phyloP scores from a whole-genome alignment of 2,329 filamentous ascomycete species.

The Beauveria sp. region DNA sequence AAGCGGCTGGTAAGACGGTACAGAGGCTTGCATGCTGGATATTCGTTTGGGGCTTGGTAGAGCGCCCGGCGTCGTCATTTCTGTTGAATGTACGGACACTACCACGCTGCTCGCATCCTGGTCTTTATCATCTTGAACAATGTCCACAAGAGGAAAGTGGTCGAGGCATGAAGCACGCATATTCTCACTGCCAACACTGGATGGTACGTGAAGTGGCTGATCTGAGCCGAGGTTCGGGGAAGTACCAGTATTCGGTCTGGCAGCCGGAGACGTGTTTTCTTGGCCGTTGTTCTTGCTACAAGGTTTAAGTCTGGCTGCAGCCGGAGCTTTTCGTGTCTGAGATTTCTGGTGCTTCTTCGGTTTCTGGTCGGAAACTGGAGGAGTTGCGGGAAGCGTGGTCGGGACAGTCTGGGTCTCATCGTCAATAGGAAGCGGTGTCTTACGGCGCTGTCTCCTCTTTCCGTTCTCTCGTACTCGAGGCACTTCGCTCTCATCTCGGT shows the following conservation, averaged over 20 bases:
- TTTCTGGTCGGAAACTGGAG: background rate
- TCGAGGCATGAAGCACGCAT: no score
- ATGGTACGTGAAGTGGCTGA: background rate
- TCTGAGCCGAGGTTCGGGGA: background rate
- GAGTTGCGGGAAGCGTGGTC: background rate
- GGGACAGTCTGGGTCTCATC: conserved; percentile 21
- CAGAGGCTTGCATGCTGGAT: background rate
- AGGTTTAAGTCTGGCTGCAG: background rate
- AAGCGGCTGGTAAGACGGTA: background rate
- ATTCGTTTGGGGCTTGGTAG: background rate
- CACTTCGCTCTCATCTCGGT: background rate
- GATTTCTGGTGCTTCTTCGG: background rate
- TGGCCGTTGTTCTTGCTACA: background rate
- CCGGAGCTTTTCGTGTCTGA: background rate
- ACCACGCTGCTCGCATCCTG: background rate
- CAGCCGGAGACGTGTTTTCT: no score
- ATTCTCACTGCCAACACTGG: background rate
- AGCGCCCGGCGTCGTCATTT: background rate
- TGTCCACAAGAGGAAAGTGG: background rate
- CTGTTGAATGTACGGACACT: background rate
- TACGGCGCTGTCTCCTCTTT: conserved; percentile 26
- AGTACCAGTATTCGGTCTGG: background rate
- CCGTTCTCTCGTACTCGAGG: conserved; percentile 7
- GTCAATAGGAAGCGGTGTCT: conserved; percentile 26
- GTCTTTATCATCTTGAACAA: background rate